Percentiles rank a stretch among this genome's conserved stretches.
These are phyloP conservation scores for Opeltia flavorubescens DNA, from an alignment of 495 filamentous ascomycete genomes.

Conservation along the genomic window DNA sequence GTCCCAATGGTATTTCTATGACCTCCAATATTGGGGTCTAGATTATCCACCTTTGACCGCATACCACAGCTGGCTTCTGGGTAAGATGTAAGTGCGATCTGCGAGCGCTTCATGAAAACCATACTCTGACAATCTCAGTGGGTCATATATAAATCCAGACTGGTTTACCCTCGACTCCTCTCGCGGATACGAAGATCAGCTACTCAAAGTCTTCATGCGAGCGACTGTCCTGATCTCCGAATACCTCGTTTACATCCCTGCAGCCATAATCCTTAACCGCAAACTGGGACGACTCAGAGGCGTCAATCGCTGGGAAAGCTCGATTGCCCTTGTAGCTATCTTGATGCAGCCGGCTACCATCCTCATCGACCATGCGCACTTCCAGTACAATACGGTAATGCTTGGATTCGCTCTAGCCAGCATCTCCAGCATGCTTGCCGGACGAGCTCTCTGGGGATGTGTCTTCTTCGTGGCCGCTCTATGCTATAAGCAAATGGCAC, in stretches of 20 bases:
- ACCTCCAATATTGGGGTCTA: constrained; percentile 92
- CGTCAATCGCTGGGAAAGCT: constrained; percentile 62
- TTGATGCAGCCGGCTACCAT: constrained; percentile 87
- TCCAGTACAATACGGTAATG: constrained; percentile 99
- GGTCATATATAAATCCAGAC: constrained; percentile 55
- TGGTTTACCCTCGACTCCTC: constrained; percentile 88
- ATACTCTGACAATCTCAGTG: constrained; percentile 26
- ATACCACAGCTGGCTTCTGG: constrained; percentile 90
- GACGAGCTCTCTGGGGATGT: constrained; percentile 71
- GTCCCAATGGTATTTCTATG: constrained; percentile 94
- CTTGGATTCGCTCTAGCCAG: constrained; percentile 74
- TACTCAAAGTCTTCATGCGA: constrained; percentile 88
- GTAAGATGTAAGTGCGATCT: constrained; percentile 50
- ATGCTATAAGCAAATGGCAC: constrained; percentile 96
- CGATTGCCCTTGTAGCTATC: constrained; percentile 75
- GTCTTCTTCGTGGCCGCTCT: constrained; percentile 90
- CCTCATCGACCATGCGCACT: constrained; percentile 93
- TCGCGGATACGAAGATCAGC: constrained; percentile 62
- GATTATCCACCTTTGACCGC: constrained; percentile 96
- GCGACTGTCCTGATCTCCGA: constrained; percentile 81
- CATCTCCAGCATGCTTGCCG: constrained; percentile 76
- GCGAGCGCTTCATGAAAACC: background rate
- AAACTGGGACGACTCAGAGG: constrained; percentile 57
- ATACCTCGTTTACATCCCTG: constrained; percentile 78
- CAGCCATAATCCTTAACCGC: constrained; percentile 68